Percentiles rank a stretch among this genome's conserved stretches.
phyloP scores from a whole-genome alignment of 768 basidiomycete species.

The Arthromyces matolae region DNA sequence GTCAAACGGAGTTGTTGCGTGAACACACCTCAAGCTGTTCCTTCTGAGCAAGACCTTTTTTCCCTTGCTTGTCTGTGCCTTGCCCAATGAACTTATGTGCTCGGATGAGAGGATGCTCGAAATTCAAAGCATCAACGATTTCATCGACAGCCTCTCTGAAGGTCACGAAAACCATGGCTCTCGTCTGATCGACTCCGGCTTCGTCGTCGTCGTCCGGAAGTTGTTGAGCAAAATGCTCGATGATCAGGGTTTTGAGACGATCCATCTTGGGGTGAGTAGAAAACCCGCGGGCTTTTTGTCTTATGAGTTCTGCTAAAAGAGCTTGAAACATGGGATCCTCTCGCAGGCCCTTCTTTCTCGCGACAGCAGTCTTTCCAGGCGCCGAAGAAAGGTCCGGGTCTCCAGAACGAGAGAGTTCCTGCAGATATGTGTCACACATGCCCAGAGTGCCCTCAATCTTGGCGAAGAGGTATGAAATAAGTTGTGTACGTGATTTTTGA shows the following conservation, averaged over 20 bases:
- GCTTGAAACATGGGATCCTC: slow-evolving; percentile 59
- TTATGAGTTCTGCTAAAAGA: slow-evolving; percentile 64
- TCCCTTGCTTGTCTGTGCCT: slow-evolving; percentile 78
- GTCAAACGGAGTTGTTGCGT: not conserved
- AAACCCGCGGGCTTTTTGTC: slow-evolving; percentile 52
- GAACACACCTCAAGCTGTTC: slow-evolving; percentile 79
- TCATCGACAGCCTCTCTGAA: slow-evolving; percentile 89
- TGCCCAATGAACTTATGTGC: slow-evolving; percentile 90
- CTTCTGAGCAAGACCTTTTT: slow-evolving; percentile 85
- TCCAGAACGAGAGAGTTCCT: slow-evolving; percentile 41
- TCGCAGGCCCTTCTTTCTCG: slow-evolving; percentile 43
- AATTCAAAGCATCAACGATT: slow-evolving; percentile 75
- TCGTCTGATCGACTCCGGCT: slow-evolving; percentile 45
- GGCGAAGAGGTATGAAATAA: not conserved
- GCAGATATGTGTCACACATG: slow-evolving; percentile 71
- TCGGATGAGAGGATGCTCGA: slow-evolving; percentile 72
- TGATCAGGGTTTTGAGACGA: slow-evolving; percentile 63
- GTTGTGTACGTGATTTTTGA: not conserved
- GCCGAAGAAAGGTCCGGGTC: slow-evolving; percentile 27
- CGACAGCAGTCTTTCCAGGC: slow-evolving; percentile 33
- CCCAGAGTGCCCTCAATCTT: slow-evolving; percentile 81
- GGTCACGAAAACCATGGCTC: slow-evolving; percentile 94
- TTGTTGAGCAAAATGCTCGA: slow-evolving; percentile 73
- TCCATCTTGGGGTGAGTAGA: slow-evolving; percentile 91
- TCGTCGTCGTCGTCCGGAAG: slow-evolving; percentile 38